Base-by-base conservation (phyloP, 1,284 basidiomycete genomes). In the Agaricales sp. region DNA sequence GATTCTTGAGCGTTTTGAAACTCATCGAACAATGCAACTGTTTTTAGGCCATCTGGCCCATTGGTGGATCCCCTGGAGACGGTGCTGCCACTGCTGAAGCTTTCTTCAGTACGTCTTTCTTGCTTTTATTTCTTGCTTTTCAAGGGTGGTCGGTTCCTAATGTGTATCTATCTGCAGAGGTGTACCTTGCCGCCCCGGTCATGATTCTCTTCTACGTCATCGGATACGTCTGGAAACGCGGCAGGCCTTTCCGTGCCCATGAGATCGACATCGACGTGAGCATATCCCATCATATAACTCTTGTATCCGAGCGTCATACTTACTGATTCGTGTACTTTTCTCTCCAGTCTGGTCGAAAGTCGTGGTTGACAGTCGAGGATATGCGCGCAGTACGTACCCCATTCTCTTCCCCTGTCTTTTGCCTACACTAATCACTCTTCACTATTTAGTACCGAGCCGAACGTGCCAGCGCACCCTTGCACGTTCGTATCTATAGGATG, bases 211-310 rank as follows among this genome's bases (percentile, higher is more conserved):
- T 68, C 61, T 71, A 63, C 51, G 51, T 59, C 26, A 51, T 57
- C 24, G 70, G 69, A 3, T 67, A 63, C 46, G 43, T 54, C 4
- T 72, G 69, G 69, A 70, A 72, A 54, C 59, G 66, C 18, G 64
- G 60, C 2, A 54, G 62, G 2, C 70, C 70, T 18, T 59, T 57
- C 53, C 57, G 62, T 2, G 61, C 66, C 1, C 53, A 58, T 24
- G 62, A 69, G 44, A 72, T 72, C 43, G 65, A 72, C 47, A 61
- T 72, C 43, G 69, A 71, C 47, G 62, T 64, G 45, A 37, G 63
- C 55, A 26, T 47, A 25, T 22, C 30, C 30, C 8, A 35, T 8
- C 30, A 35, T 8, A 35, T 35, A 8, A 35, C 30, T 35, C 30
- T 35, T 35, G 11, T 35, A 8, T n/a, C 30, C 30, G 8, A 11